Evolutionary conservation across 805 yeast species (phyloP).

Genomic region (Lachancea meyersii): DNA sequence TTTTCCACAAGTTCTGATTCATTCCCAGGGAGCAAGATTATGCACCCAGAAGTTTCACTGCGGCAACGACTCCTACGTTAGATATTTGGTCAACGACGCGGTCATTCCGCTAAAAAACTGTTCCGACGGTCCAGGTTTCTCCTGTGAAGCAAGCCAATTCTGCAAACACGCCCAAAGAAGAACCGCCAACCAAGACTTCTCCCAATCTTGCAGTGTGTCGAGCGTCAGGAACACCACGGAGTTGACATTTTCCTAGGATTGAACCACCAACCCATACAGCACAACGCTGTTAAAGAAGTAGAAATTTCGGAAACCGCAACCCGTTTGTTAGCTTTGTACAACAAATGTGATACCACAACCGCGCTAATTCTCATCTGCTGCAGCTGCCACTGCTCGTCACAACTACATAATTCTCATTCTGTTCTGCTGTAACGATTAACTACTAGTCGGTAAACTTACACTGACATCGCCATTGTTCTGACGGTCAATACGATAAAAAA

Average conservation of each 20-base stretch:
- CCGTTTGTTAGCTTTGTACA: too few relatives aligned
- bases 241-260: conserved; percentile 23
- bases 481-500: too few relatives aligned
- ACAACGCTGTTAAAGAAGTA: conserved; percentile 13
- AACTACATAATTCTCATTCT: too few relatives aligned
- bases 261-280: conserved; percentile 14
- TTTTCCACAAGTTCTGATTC: conserved; percentile 44
- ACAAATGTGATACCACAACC: too few relatives aligned
- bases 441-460: too few relatives aligned
- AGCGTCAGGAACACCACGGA: conserved; percentile 18
- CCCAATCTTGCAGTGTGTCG: conserved; percentile 28
- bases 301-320: too few relatives aligned
- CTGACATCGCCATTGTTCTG: too few relatives aligned
- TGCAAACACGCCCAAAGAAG: conserved; percentile 29
- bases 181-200: conserved; percentile 28
- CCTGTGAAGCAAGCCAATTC: conserved; percentile 37
- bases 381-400: too few relatives aligned
- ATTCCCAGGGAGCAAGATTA: conserved; percentile 55
- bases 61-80: conserved; percentile 37
- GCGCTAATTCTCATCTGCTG: too few relatives aligned
- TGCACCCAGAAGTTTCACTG: conserved; percentile 46
- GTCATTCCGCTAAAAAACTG: conserved; percentile 46
- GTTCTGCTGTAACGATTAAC: too few relatives aligned
- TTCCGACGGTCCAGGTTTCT: conserved; percentile 48
- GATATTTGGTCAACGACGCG: conserved; percentile 48